Percentiles rank a stretch among this genome's conserved stretches.
Conservation (phyloP, 2,329 filamentous ascomycete species). For the Piedraia hortae region DNA sequence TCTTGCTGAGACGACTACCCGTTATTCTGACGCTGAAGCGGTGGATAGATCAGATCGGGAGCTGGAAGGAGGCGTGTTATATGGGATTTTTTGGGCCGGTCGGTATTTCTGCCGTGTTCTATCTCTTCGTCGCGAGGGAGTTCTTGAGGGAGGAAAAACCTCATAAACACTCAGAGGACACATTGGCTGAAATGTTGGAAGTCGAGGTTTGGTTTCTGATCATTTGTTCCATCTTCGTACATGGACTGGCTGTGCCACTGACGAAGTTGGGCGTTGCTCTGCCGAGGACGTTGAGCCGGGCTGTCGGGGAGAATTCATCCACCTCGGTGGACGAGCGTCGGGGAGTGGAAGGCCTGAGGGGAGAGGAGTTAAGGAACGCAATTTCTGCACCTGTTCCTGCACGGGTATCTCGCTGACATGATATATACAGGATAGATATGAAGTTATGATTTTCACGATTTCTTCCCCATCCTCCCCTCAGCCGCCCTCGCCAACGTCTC, state of each 20-base stretch:
- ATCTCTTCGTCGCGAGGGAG: slow-evolving; percentile 55
- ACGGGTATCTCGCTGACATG: too few relatives aligned
- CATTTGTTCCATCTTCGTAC: slow-evolving; percentile 61
- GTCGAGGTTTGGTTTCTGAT: slow-evolving; percentile 68
- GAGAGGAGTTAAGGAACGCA: too few relatives aligned
- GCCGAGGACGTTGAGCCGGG: slow-evolving; percentile 32
- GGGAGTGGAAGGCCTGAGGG: slow-evolving; percentile 6
- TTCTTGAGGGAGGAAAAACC: slow-evolving; percentile 35
- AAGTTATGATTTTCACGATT: too few relatives aligned
- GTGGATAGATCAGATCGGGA: slow-evolving; percentile 48
- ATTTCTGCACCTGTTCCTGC: too few relatives aligned
- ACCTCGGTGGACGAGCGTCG: slow-evolving; percentile 11
- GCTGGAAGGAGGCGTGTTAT: slow-evolving; percentile 48
- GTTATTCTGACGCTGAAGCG: slow-evolving; percentile 47
- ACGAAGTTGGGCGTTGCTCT: slow-evolving; percentile 36
- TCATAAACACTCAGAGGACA: slow-evolving; percentile 34
- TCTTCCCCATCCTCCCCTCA: slow-evolving; percentile 35
- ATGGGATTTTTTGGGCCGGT: slow-evolving; percentile 87
- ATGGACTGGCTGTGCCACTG: slow-evolving; percentile 57
- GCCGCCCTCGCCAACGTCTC: slow-evolving; percentile 51
- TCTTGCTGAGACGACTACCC: slow-evolving; percentile 52
- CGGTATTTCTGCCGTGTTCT: slow-evolving; percentile 64
- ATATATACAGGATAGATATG: too few relatives aligned
- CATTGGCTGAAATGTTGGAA: slow-evolving; percentile 38
- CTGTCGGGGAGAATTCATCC: too few relatives aligned